Conservation (phyloP, 2,329 filamentous ascomycete species). For the Trichophyton verrucosum region DNA sequence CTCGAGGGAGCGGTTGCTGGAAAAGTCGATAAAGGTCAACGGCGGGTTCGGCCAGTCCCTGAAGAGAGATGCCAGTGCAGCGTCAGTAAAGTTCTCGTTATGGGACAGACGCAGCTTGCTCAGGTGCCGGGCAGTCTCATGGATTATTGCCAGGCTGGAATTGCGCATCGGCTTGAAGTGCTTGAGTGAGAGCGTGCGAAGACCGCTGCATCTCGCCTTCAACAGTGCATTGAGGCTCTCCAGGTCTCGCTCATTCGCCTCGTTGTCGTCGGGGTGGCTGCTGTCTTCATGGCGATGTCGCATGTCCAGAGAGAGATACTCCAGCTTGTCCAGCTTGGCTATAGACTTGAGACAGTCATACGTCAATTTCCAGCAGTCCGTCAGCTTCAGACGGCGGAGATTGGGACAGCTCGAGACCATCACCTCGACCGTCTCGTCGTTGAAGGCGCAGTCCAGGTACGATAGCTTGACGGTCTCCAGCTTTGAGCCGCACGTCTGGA, state of each 20-base stretch:
- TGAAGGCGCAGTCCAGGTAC: slow-evolving; percentile 71
- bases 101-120: slow-evolving; percentile 70
- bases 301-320: slow-evolving; percentile 64
- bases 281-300: slow-evolving; percentile 31
- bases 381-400: slow-evolving; percentile 64
- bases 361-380: slow-evolving; percentile 63
- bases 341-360: slow-evolving; percentile 54
- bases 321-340: slow-evolving; percentile 48
- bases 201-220: slow-evolving; percentile 19
- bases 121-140: slow-evolving; percentile 54
- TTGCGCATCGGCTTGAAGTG: slow-evolving; percentile 56
- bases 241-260: neutral
- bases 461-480: slow-evolving; percentile 64
- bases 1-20: slow-evolving; percentile 66
- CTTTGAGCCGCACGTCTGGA: slow-evolving; percentile 51
- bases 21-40: slow-evolving; percentile 59
- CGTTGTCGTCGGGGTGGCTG: neutral
- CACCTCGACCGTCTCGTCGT: slow-evolving; percentile 53
- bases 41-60: slow-evolving; percentile 59
- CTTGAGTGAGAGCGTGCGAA: slow-evolving; percentile 69
- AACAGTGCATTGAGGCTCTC: neutral
- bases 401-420: slow-evolving; percentile 54
- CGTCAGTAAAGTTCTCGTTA: slow-evolving; percentile 63
- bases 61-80: slow-evolving; percentile 61
- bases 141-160: slow-evolving; percentile 56